Evolutionary conservation across 768 basidiomycete species (phyloP).

Genomic region (Lentinula raphanica): DNA sequence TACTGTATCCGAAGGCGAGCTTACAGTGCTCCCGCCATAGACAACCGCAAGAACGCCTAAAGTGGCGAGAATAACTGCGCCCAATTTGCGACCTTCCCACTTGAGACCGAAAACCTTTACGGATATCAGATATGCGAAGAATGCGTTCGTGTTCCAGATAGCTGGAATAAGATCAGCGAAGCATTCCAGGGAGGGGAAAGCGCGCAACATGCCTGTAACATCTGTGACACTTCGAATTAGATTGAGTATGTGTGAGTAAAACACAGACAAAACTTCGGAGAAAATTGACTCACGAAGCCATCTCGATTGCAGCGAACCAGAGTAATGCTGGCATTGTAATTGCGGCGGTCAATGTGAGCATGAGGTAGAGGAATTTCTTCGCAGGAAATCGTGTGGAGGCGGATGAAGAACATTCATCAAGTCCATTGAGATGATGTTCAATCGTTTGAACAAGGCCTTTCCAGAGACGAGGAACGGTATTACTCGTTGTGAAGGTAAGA

Average conservation of each 20-base stretch:
- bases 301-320: constrained; percentile 69
- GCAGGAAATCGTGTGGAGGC: constrained; percentile 32
- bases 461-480: constrained; percentile 45
- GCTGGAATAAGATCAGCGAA: constrained; percentile 27
- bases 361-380: constrained; percentile 31
- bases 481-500: constrained; percentile 45
- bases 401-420: constrained; percentile 14
- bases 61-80: constrained; percentile 77
- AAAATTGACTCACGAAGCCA: constrained; percentile 64
- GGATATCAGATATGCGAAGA: constrained; percentile 88
- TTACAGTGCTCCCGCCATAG: constrained; percentile 59
- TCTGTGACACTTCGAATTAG: constrained; percentile 61
- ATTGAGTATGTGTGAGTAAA: constrained; percentile 8
- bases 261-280: background rate
- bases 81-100: constrained; percentile 60
- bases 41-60: constrained; percentile 76
- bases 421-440: constrained; percentile 38
- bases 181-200: background rate
- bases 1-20: background rate
- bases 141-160: constrained; percentile 86
- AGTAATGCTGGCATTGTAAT: constrained; percentile 61
- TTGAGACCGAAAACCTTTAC: constrained; percentile 59
- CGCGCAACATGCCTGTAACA: constrained; percentile 53
- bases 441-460: constrained; percentile 47
- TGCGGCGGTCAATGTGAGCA: constrained; percentile 51